A percentile compares a stretch with the other conserved stretches of the same genome.
phyloP scores from a whole-genome alignment of 2,329 filamentous ascomycete species.

The Phaeoacremonium minimum region DNA sequence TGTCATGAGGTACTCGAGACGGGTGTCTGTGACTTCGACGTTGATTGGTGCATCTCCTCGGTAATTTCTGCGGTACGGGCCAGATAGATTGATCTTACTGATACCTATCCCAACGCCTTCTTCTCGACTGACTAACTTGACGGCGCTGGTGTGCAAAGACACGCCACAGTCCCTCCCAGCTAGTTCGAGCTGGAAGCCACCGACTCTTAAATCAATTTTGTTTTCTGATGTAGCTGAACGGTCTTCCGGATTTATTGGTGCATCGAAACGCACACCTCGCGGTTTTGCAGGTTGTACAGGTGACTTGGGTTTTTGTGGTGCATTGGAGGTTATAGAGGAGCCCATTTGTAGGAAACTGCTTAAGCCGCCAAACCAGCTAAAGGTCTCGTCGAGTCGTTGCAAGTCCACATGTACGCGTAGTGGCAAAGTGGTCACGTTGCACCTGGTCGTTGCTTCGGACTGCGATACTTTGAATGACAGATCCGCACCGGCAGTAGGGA shows the following conservation, averaged over 20 bases:
- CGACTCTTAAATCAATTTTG: slow-evolving; percentile 75
- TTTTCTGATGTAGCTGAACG: slow-evolving; percentile 41
- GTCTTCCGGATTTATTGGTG: slow-evolving; percentile 45
- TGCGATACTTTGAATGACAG: slow-evolving; percentile 49
- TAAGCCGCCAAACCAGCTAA: slow-evolving; percentile 85
- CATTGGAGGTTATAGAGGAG: slow-evolving; percentile 73
- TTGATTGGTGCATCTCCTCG: slow-evolving; percentile 55
- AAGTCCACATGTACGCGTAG: slow-evolving; percentile 74
- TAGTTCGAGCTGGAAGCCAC: slow-evolving; percentile 72
- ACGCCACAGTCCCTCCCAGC: slow-evolving; percentile 73
- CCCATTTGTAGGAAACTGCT: slow-evolving; percentile 89
- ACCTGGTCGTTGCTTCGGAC: slow-evolving; percentile 36
- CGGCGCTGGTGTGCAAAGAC: slow-evolving; percentile 69
- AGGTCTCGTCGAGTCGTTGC: slow-evolving; percentile 76
- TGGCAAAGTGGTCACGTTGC: slow-evolving; percentile 72
- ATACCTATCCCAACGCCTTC: slow-evolving; percentile 70
- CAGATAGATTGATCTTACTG: slow-evolving; percentile 69
- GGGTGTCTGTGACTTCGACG: slow-evolving; percentile 60
- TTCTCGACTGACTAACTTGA: slow-evolving; percentile 75
- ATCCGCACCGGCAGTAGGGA: slow-evolving; percentile 53
- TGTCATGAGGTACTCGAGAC: slow-evolving; percentile 66
- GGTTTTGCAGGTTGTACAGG: slow-evolving; percentile 35
- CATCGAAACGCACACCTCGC: slow-evolving; percentile 55
- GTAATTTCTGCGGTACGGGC: slow-evolving; percentile 57
- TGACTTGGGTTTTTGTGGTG: slow-evolving; percentile 41